Evolutionary conservation across 306 rosid genomes (phyloP).

Genomic region (Herpetospermum pedunculosum): DNA sequence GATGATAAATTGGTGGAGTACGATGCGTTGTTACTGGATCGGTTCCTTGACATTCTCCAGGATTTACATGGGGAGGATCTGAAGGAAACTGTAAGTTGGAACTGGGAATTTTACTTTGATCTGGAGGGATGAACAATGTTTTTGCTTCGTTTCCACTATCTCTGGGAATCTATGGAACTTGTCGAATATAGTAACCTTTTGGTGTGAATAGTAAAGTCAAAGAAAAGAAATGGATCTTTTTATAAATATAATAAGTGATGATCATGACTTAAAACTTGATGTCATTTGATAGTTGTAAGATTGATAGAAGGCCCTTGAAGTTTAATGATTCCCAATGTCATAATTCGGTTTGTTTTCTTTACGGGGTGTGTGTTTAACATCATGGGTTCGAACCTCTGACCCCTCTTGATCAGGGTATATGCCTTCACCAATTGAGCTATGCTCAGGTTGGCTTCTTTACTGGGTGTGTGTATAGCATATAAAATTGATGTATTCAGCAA

Average conservation of each 20-base stretch:
- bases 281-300: neutral
- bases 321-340: neutral
- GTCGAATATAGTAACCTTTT: neutral
- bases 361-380: neutral
- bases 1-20: conserved; percentile 91
- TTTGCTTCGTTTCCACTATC: neutral
- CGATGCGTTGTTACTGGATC: conserved; percentile 88
- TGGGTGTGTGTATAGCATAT: neutral
- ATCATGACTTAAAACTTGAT: neutral
- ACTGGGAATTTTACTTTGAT: conserved; percentile 10
- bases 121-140: neutral
- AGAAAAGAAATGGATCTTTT: neutral
- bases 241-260: neutral
- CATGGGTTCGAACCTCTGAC: too few species aligned
- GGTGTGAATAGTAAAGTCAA: neutral
- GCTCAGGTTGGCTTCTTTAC: too few species aligned
- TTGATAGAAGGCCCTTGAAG: neutral
- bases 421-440: too few species aligned
- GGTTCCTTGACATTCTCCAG: conserved; percentile 95
- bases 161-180: neutral
- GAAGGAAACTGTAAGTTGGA: conserved; percentile 70
- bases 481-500: neutral
- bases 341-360: neutral
- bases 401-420: too few species aligned
- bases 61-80: conserved; percentile 96